Evolutionary conservation across 2,329 filamentous ascomycete genomes (phyloP), one percentile per base, ranked within the genome.

Genomic region (Phoma sp.): DNA sequence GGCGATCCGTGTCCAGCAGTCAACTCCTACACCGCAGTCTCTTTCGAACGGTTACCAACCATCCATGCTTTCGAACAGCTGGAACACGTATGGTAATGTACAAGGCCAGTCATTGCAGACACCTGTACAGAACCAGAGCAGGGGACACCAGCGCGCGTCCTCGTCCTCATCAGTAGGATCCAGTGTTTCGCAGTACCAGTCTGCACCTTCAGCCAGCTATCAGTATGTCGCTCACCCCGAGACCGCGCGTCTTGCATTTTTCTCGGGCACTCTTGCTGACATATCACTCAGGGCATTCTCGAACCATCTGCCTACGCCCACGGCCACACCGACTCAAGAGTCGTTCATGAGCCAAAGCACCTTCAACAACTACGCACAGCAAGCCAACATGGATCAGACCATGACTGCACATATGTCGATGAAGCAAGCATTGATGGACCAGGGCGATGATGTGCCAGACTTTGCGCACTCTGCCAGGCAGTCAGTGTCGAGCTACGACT

Each of bases 401-500:
- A 77, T 78, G 65, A 77, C 80, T 10, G 80, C 82, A n/a, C 83
- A 86, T 65, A 76, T 83, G 69, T 84, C 82, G 43, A 85, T 87
- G 82, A 84, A 83, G 76, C 80, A 81, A 55, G 82, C 81, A 53
- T 76, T 83, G 53, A 79, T 86, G 76, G 83, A 81, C 52, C 76
- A 66, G 36, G 81, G 83, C 48, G 82, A 83, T 26, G 79, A 81
- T 42, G 66, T 77, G 28, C 76, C 80, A 34, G 81, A 79, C 47
- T 79, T 84, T 61, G 78, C 80, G 47, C 81, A 82, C 36, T 78
- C 84, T 28, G 81, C 81, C 37, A 76, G 83, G 48, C 80, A 82
- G 50, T 86, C 84, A 3, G 84, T 85, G 53, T 87, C 84, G 2
- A 86, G 81, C 51, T 78, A 82, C 71, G 82, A 86, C 64, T 87